Base-by-base conservation (phyloP, 805 yeast genomes). In the Candida cerambycidarum region DNA sequence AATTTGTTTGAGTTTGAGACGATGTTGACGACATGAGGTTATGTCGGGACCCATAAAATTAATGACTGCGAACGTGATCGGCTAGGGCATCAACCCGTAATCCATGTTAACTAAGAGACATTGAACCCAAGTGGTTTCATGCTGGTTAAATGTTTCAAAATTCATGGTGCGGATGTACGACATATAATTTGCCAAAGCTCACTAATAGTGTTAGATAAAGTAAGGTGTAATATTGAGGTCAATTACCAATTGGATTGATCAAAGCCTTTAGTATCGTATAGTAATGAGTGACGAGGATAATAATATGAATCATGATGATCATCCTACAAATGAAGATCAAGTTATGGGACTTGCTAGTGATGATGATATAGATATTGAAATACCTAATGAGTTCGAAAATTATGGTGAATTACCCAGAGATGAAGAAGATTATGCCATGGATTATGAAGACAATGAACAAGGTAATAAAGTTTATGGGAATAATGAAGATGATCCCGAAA, bases 371-470 rank as follows among this genome's bases (percentile, higher is more conserved):
- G 23, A 25, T 25, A 25, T 25, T 23, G 41, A 28, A 29, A 28
- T 38, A 28, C 41, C 35, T 27, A 21, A 38, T 16, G 24, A 27
- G 7, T 37, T 23, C 8, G 35, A 23, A 4, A 12, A 25, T 19
- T 14, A 24, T 9, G 27, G 33, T 4, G 33, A 28, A 14, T 10
- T 32, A 18, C 34, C 25, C 12, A 40, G 33, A 19, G 37, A 43
- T 10, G 19, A 46, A 16, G 40, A 39, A 9, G 29, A 21, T 23
- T 23, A 33, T 10, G 12, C 29, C 2, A 33, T 33, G 28, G 41
- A 39, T 13, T 35, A 35, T 29, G 42, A 33, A n/a, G 31, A 43
- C 5, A 11, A 30, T n/a, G 28, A 32, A 12, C 36, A 32, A n/a
- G 25, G 16, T 7, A 10, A 13, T 31, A 30, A 4, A 23, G 31